Percentiles rank a stretch among this genome's conserved stretches.
Evolutionary conservation across 305 asterid species (phyloP).

Genomic region (Petunia hybrid): DNA sequence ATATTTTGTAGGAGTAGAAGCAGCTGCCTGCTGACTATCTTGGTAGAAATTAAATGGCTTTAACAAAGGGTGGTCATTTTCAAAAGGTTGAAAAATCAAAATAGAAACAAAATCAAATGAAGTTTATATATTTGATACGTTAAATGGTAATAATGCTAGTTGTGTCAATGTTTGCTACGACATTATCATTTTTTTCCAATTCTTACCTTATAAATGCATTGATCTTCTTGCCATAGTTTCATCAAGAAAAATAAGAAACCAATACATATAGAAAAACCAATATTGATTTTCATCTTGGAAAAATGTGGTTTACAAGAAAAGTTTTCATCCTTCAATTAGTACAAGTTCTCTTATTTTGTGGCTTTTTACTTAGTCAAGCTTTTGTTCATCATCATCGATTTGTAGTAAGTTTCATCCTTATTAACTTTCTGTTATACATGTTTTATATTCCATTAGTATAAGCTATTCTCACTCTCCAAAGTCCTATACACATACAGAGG

Average conservation of each 20-base stretch:
- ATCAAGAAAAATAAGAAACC: neutral
- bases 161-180: constrained; percentile 26
- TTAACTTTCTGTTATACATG: neutral
- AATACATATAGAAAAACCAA: neutral
- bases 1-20: neutral
- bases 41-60: neutral
- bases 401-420: neutral
- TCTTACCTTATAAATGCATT: constrained; percentile 19
- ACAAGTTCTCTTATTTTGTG: constrained; percentile 28
- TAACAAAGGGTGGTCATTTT: neutral
- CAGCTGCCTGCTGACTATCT: neutral
- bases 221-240: constrained; percentile 12
- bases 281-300: neutral
- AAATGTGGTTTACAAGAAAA: constrained; percentile 17
- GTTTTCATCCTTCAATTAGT: constrained; percentile 33
- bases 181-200: neutral
- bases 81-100: neutral
- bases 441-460: too few species aligned
- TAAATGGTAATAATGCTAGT: neutral
- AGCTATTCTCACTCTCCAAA: neutral
- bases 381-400: constrained; percentile 34
- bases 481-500: neutral
- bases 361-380: constrained; percentile 27
- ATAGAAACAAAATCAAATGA: neutral
- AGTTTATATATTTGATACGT: neutral